Evolutionary conservation across 2,329 filamentous ascomycete genomes (phyloP), one percentile per base, ranked within the genome.

Genomic region (Penicillium sp.): DNA sequence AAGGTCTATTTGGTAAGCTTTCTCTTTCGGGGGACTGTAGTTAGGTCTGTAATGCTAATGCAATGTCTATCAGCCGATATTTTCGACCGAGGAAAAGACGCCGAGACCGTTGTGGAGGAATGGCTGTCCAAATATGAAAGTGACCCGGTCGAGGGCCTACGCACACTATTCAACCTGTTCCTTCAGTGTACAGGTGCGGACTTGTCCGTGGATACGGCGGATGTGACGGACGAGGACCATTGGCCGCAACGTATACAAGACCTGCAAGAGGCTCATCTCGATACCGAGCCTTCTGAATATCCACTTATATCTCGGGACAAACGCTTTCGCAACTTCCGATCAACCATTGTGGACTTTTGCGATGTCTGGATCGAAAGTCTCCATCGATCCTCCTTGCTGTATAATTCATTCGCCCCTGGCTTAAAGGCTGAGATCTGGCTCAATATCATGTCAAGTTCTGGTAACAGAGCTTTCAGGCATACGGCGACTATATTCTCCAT

Each of bases 371-470:
- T 97, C 62, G 83, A 83, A 62, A 84, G 90, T 5, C 81, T 96
- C 51, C 90, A 95, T 66, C 86, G 91, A 63, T 89, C 89, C n/a
- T 88, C 89, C 23, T 76, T 90, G 20, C 77, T 99, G 51, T 96
- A 96, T 75, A 85, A 83, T 46, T 88, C 95, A 60, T 74, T 77
- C 35, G 82, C 87, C 28, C 79, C 99, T 51, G 85, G 96, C 66
- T 91, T 97, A 69, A 96, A 96, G 67, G 83, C 97, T 48, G 86
- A 91, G 64, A 82, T 90, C 57, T 99, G 94, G 94, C 81, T 97
- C 59, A 87, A 87, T 40, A 89, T 90, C 58, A 90, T 99, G 88
- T 94, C 93, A 2, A 94, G 91, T 3, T 92, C 91, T 0, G 82
- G 85, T 3, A 86, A 93, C 60, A 86, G 94, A 55, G 91, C 94